Conservation (phyloP, 768 basidiomycete genomes). For the Suillus luteus region DNA sequence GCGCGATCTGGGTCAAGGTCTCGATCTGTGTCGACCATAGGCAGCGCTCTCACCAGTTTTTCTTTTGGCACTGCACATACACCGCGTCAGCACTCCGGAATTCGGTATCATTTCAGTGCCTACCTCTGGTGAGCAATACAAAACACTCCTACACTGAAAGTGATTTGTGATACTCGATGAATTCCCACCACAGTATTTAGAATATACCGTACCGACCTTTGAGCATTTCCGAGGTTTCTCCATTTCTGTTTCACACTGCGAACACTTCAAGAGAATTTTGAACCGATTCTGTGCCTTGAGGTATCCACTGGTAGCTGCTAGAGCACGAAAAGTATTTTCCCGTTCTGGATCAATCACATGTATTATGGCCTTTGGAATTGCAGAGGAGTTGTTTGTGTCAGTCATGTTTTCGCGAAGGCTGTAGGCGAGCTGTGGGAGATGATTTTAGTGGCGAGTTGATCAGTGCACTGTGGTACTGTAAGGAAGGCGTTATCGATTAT, state of each 20-base stretch:
- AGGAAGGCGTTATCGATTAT: not conserved
- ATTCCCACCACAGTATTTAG: not conserved
- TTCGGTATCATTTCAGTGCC: not conserved
- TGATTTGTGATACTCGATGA: not conserved
- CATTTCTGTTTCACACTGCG: not conserved
- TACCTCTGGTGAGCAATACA: not conserved
- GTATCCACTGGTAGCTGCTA: not conserved
- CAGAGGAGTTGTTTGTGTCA: not conserved
- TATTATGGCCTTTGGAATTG: not conserved
- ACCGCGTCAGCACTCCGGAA: not conserved
- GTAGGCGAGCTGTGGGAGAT: not conserved
- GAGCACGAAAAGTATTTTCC: not conserved
- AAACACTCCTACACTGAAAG: not conserved
- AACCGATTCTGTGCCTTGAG: not conserved
- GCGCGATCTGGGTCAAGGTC: not conserved
- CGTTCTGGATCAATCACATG: not conserved
- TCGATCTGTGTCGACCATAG: not conserved
- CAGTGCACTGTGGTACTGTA: not conserved
- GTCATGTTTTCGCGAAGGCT: not conserved
- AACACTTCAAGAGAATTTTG: not conserved
- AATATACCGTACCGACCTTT: not conserved
- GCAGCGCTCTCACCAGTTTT: not conserved
- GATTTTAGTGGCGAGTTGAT: not conserved
- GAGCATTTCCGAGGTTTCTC: not conserved
- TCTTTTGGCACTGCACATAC: not conserved